Conservation (phyloP, 2,329 filamentous ascomycete species). For the Pyricularia sp. region DNA sequence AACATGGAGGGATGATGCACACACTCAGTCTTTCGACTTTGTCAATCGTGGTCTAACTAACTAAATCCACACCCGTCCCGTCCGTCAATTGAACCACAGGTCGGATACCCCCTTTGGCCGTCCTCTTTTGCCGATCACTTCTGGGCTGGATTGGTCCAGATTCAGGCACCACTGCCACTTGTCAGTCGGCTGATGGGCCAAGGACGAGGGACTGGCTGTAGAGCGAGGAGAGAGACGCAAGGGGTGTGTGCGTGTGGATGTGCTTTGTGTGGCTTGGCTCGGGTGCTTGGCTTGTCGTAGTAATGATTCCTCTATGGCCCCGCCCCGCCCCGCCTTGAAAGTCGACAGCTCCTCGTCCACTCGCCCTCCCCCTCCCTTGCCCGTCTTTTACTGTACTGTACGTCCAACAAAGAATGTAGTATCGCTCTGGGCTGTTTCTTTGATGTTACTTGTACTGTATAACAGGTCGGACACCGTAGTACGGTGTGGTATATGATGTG, state of each 20-base stretch:
- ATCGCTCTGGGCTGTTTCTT: background rate
- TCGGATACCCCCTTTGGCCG: background rate
- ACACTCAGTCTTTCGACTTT: background rate
- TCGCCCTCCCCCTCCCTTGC: background rate
- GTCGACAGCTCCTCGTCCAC: background rate
- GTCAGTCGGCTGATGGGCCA: slow-evolving; percentile 2
- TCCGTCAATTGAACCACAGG: background rate
- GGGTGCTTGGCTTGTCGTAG: background rate
- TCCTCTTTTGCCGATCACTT: background rate
- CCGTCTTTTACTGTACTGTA: background rate
- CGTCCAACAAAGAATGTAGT: background rate
- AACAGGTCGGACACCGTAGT: background rate
- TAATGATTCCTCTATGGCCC: background rate
- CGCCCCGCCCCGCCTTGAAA: background rate
- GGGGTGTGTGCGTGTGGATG: background rate
- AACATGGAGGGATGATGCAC: background rate
- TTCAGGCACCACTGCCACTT: slow-evolving; percentile 3
- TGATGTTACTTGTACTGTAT: background rate
- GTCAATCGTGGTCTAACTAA: background rate
- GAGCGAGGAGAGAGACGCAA: background rate
- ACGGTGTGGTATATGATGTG: background rate
- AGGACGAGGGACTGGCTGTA: background rate
- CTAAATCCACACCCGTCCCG: background rate
- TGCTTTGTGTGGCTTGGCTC: background rate
- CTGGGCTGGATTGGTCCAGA: slow-evolving; percentile 2